Base-by-base conservation (phyloP, 2,329 filamentous ascomycete genomes). In the Fusarium guadeloupense region DNA sequence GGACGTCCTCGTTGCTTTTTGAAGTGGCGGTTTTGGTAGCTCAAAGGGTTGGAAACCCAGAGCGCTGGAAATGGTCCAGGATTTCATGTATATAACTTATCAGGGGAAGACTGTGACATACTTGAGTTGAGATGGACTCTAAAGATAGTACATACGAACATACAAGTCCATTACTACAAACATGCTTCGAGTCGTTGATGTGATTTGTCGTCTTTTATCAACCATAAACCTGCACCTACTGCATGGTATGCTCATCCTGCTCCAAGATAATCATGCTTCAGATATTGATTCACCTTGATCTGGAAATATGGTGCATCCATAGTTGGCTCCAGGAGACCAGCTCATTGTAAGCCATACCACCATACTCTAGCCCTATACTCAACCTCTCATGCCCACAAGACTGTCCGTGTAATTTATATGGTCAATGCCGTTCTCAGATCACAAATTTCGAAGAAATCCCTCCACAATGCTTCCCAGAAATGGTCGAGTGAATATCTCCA, bases 341-440 rank as follows among this genome's bases (percentile, higher is more conserved):
- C 58, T 7, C 28, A 25, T 3, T 16, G 7, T n/a, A 42, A 13
- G 0, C 58, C 58, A 23, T 55, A 61, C 58, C 58, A 61, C 58
- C 56, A 61, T 5, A 61, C 58, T 9, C 40, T 56, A 0, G 58
- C 58, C 6, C 58, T 45, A 5, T 46, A 61, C 44, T 61, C 58
- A 3, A 61, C 50, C 56, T 2, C 13, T 49, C 12, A 51, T 51
- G 4, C 56, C 58, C 1, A 45, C 2, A 0, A 61, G 9, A 0
- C 19, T 46, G 1, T 50, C 57, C 1, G 19, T n/a, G 4, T 34
- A 21, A 13, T 59, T 50, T 0, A 50, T 42, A 5, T 61, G 61
- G 2, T 61, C 19, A 1, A 61, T 26, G 8, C 50, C 58, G 4
- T 61, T 50, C 28, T 61, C 58, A 3, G n/a, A 40, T 20, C 61